These are phyloP conservation scores for Neurospora pannonica DNA, from an alignment of 495 filamentous ascomycete genomes.

Conservation along the genomic window DNA sequence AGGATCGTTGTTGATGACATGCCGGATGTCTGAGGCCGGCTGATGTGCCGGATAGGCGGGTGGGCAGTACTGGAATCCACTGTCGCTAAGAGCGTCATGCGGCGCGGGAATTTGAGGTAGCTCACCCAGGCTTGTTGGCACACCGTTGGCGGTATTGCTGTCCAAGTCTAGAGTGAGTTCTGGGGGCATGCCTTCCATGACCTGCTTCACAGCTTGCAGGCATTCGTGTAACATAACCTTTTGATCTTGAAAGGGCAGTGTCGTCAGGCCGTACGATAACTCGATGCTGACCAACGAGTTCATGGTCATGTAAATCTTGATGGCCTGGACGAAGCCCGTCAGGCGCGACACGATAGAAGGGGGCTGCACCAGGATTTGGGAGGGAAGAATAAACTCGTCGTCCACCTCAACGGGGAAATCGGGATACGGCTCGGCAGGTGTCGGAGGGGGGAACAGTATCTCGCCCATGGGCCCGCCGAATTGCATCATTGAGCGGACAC, in stretches of 20 bases:
- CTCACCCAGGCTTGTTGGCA: neutral
- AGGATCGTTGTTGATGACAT: conserved; percentile 22
- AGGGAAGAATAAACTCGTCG: conserved; percentile 61
- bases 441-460: conserved; percentile 59
- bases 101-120: conserved; percentile 1
- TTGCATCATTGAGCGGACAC: conserved; percentile 57
- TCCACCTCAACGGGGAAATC: conserved; percentile 73
- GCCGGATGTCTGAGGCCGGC: conserved; percentile 28
- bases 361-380: conserved; percentile 55
- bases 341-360: conserved; percentile 50
- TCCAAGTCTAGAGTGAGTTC: conserved; percentile 46
- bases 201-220: conserved; percentile 49
- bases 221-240: conserved; percentile 52
- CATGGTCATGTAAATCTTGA: conserved; percentile 63
- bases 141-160: conserved; percentile 4
- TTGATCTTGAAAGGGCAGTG: conserved; percentile 64
- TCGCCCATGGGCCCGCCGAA: conserved; percentile 56
- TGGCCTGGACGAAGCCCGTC: conserved; percentile 68
- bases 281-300: conserved; percentile 59
- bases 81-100: conserved; percentile 5
- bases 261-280: conserved; percentile 60
- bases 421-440: conserved; percentile 64
- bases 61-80: conserved; percentile 25
- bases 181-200: conserved; percentile 48
- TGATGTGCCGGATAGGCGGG: conserved; percentile 23